Percentiles rank a stretch among this genome's conserved stretches.
Conservation (phyloP, 2,329 filamentous ascomycete species). For the Ophiobolus disseminans region DNA sequence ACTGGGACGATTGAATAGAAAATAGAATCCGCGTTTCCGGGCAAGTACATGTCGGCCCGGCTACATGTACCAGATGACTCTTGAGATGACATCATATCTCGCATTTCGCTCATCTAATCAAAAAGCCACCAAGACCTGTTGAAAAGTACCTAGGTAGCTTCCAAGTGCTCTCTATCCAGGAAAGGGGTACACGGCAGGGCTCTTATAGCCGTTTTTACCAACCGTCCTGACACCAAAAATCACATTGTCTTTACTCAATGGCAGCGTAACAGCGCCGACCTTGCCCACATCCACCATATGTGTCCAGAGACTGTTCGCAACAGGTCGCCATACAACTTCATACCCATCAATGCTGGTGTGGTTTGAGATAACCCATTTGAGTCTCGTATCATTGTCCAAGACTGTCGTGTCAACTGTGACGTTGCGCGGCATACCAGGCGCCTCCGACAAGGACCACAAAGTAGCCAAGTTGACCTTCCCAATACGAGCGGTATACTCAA, state of each 20-base stretch:
- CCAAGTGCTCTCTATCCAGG: too few relatives aligned
- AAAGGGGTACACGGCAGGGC: conserved; percentile 56
- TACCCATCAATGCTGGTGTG: conserved; percentile 56
- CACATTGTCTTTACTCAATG: conserved; percentile 64
- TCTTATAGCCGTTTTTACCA: conserved; percentile 59
- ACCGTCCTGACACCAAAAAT: conserved; percentile 64
- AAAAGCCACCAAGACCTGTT: too few relatives aligned
- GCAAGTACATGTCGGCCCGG: too few relatives aligned
- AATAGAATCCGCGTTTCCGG: too few relatives aligned
- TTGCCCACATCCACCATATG: conserved; percentile 58
- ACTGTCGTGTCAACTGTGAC: conserved; percentile 57
- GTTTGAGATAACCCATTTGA: conserved; percentile 57
- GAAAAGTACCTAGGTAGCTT: too few relatives aligned
- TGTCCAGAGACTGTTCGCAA: conserved; percentile 60
- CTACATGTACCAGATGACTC: too few relatives aligned
- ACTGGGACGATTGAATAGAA: too few relatives aligned
- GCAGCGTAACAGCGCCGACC: conserved; percentile 54
- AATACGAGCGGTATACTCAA: conserved; percentile 61
- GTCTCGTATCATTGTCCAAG: conserved; percentile 58
- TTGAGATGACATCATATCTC: too few relatives aligned
- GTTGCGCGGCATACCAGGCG: conserved; percentile 59
- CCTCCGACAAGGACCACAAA: conserved; percentile 62
- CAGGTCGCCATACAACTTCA: conserved; percentile 64
- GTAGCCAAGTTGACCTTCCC: conserved; percentile 63
- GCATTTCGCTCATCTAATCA: too few relatives aligned